Evolutionary conservation across 169 alveolate genomes (phyloP), one percentile per base, ranked within the genome.

Genomic region (Cryptosporidium felis): DNA sequence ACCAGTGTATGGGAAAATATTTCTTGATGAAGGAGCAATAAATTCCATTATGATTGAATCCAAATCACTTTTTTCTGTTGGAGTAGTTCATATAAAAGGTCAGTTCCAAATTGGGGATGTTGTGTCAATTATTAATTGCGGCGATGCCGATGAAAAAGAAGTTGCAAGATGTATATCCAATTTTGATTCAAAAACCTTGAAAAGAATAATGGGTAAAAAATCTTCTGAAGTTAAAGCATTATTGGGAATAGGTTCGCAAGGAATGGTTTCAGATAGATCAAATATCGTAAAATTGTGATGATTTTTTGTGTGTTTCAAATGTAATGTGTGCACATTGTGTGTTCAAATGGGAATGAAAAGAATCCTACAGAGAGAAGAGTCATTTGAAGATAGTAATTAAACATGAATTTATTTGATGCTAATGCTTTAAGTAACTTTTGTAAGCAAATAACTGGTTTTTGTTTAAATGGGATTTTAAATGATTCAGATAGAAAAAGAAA

Each of bases 81-180:
- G 85, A 23, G 28, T 74, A n/a, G 61, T 41, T 18, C 2, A 16
- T 36, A 26, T 74, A 30, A 56, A 74, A n/a, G 85, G 85, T 12
- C 18, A 56, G 21, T 74, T 74, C 56, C 74, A 53, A 47, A 53
- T 49, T 34, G 85, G 85, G 38, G 85, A 74, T 34, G 85, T 56
- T 32, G 85, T 74, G 23, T 74, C 85, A 12, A 28, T 74, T 23
- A 58, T 74, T 34, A 18, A 67, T 18, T 51, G 40, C 1, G 85
- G 56, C 32, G 85, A 74, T 38, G 21, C 18, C 12, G 66, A 74
- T 10, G 85, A 74, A 53, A 74, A 34, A 58, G 85, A 74, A 34
- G 41, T 74, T 53, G 85, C 85, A 36, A 74, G 85, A 36, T 74
- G 85, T 30, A 53, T 74, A 18, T 14, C 85, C 5, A 74, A 53